These are phyloP conservation scores for Raffaelea arxii DNA, from an alignment of 2,329 filamentous ascomycete genomes.

Conservation along the genomic window DNA sequence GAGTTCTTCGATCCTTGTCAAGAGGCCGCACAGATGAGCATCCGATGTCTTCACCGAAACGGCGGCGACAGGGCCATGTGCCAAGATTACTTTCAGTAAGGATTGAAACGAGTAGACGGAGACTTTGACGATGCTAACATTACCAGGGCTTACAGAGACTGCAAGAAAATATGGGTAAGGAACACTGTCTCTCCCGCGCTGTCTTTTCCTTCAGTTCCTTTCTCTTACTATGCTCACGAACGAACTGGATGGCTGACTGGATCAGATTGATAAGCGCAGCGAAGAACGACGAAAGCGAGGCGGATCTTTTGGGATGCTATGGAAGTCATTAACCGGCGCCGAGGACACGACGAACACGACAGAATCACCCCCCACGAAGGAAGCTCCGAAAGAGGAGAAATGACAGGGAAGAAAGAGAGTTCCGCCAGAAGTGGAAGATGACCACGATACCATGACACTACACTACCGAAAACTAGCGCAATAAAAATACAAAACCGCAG, in stretches of 20 bases:
- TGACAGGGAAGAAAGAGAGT: too few relatives aligned
- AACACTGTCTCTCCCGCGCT: too few relatives aligned
- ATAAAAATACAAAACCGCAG: neutral
- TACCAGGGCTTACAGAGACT: slow-evolving; percentile 77
- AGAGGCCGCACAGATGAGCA: slow-evolving; percentile 75
- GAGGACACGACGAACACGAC: too few relatives aligned
- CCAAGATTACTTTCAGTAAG: slow-evolving; percentile 84
- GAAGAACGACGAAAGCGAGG: slow-evolving; percentile 1
- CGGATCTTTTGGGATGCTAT: too few relatives aligned
- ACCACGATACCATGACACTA: too few relatives aligned
- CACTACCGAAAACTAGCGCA: too few relatives aligned
- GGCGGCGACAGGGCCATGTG: slow-evolving; percentile 83
- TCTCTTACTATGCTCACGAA: neutral
- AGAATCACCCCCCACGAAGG: too few relatives aligned
- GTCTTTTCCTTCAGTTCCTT: neutral
- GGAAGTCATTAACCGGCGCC: too few relatives aligned
- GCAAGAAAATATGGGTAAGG: slow-evolving; percentile 86
- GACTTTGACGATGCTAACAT: neutral
- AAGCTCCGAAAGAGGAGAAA: too few relatives aligned
- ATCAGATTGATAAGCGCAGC: slow-evolving; percentile 1
- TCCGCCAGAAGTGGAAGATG: too few relatives aligned
- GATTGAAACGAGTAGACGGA: neutral
- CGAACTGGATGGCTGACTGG: too few relatives aligned
- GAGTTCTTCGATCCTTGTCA: slow-evolving; percentile 95
- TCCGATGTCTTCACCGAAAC: slow-evolving; percentile 83